Evolutionary conservation across 176 grass and related monocot species (phyloP), one percentile per base, ranked within the genome.

Genomic region (Poa pratensis): DNA sequence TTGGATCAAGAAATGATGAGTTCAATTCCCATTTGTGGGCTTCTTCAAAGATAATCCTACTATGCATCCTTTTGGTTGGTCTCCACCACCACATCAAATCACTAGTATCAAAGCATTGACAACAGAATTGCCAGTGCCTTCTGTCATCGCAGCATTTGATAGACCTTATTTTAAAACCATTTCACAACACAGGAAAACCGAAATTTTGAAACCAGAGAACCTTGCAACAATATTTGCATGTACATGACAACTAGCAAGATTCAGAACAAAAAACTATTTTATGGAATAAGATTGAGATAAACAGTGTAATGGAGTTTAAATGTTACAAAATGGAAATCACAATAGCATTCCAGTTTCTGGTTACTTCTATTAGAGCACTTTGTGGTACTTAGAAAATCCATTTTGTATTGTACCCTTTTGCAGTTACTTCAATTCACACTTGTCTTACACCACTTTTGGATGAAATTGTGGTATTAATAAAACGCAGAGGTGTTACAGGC

Each of bases 401-500:
- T 34, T 57, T 24, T 37, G 35, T 37, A 37, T 37, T 45, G 49
- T 61, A 27, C 3, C 76, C 54, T 78, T 42, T 4, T 17, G 35
- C 30, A 11, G 43, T 39, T 76, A 68, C 51, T 9, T 76, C 23
- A 5, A 23, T 51, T 70, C 34, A 54, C 35, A 45, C 55, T 39
- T 39, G 22, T 34, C 35, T 16, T 26, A 4, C 16, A 5, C 14
- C 8, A 12, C 24, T 50, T 77, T 42, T n/a, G 22, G 57, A 35
- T 24, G 17, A 73, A 80, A 73, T 13, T 73, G 46, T 34, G 30
- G 50, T 18, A 39, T 46, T 34, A 80, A 69, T 42, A 35, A 62
- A 50, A 80, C 27, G 42, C 14, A 57, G 62, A 69, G 6, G 11
- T 50, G 43, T 30, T 24, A 75, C 46, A 7, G 45, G 17, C 71